Conservation (phyloP, 1,284 basidiomycete species). For the Boletellus dicymbophilus region DNA sequence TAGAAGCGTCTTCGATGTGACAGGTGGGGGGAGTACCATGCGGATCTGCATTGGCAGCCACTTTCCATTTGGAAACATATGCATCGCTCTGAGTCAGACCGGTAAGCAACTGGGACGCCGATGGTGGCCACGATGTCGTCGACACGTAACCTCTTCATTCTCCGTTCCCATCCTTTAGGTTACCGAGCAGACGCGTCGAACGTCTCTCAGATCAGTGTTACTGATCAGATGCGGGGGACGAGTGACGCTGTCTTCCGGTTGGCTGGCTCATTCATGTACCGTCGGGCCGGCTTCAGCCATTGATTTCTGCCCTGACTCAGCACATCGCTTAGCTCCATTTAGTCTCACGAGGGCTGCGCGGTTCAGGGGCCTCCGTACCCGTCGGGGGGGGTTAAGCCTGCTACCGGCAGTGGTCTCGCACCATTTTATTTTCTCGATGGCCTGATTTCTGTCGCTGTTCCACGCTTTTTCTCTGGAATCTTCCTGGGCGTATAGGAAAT, state of each 20-base stretch:
- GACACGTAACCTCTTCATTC: background rate
- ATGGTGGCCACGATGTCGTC: background rate
- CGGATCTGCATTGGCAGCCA: background rate
- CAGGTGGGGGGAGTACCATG: too few relatives aligned
- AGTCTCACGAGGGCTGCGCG: constrained; percentile 11
- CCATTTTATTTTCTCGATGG: background rate
- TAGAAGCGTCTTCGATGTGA: too few relatives aligned
- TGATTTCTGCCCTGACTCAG: too few relatives aligned
- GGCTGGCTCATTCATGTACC: too few relatives aligned
- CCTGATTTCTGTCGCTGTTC: background rate
- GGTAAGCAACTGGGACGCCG: constrained; percentile 18
- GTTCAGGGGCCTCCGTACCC: constrained; percentile 15
- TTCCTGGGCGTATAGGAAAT: background rate
- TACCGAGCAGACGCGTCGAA: too few relatives aligned
- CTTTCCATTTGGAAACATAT: background rate
- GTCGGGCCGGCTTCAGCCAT: too few relatives aligned
- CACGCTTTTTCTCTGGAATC: background rate
- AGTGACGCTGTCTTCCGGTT: too few relatives aligned
- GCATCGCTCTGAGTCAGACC: constrained; percentile 14
- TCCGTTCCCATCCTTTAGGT: too few relatives aligned
- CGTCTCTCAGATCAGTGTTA: too few relatives aligned
- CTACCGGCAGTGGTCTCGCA: background rate
- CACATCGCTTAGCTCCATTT: background rate
- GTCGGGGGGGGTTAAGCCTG: constrained; percentile 17
- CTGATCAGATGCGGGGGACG: background rate